Base-by-base conservation (phyloP, 495 filamentous ascomycete genomes). In the Neurospora sp. region DNA sequence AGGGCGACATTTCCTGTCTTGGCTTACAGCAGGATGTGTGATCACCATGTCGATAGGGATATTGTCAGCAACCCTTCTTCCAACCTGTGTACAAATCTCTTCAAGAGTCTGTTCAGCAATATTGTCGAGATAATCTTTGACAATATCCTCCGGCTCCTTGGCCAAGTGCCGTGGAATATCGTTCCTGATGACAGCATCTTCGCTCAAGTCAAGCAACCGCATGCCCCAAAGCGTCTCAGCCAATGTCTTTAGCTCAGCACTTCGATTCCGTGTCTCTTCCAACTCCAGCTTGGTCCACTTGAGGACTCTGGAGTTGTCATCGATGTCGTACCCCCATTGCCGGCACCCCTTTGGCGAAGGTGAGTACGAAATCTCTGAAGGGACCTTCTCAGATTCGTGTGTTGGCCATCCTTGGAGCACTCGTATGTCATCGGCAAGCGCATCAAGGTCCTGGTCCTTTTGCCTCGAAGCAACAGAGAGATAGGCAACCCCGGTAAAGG, bases 321-420 rank as follows among this genome's bases (percentile, higher is more conserved):
- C 80, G 37, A 82, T 81, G 23, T 81, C 78, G 62, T 77, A 79
- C 41, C 81, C 81, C 76, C 77, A 82, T 72, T 82, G 81, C 39
- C 70, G 27, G 18, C 70, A 72, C 2, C 76, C 73, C 11, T 76
- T 73, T 4, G 78, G 69, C 5, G 76, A 77, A 0, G 71, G 69
- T 5, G 80, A 80, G 71, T 81, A 82, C 0, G 81, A 82, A 5
- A 75, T 62, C 44, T 76, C 75, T 11, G 81, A 81, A 5, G 81
- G 80, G 40, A 81, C 81, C 69, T 81, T 82, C 37, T 74, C 39
- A 2, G 72, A 42, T 16, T 71, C 73, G 12, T 73, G 39, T 35
- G 39, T 77, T 5, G 76, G 76, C 78, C 80, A 82, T 4, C 72
- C 54, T 70, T 70, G 70, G 54, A 78, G 76, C 6, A 81, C 79